Conservation (phyloP, 371 early-diverging fungal genomes). For the Chytridiales sp. region DNA sequence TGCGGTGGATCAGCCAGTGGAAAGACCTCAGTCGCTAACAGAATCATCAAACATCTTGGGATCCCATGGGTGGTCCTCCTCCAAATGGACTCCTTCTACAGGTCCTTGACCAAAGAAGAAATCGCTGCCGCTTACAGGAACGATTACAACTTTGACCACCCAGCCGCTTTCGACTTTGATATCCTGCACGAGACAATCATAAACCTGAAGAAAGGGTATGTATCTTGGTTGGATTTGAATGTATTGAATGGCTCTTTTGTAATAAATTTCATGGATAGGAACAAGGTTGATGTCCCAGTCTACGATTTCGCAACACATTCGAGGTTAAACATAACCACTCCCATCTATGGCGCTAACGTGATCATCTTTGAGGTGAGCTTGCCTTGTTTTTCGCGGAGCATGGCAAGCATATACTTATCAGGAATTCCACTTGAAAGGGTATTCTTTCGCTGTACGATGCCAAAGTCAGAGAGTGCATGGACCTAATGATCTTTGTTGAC, state of each 20-base stretch:
- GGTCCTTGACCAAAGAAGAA: constrained; percentile 73
- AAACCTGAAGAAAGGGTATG: constrained; percentile 70
- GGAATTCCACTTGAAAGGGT: no score
- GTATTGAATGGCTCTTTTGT: constrained; percentile 4
- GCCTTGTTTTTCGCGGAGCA: constrained; percentile 77
- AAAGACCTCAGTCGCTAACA: constrained; percentile 50
- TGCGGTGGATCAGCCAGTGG: constrained; percentile 55
- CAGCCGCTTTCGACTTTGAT: constrained; percentile 75
- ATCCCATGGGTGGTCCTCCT: constrained; percentile 51
- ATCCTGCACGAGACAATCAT: constrained; percentile 65
- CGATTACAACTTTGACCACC: constrained; percentile 85
- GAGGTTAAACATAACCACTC: constrained; percentile 63
- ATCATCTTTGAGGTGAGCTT: constrained; percentile 18
- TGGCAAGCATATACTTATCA: no score
- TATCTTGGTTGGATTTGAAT: neutral
- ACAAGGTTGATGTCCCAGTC: constrained; percentile 69
- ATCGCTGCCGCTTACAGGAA: constrained; percentile 50
- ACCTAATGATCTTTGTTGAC: constrained; percentile 93
- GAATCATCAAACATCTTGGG: constrained; percentile 44
- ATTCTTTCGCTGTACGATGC: constrained; percentile 88
- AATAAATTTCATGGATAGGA: constrained; percentile 32
- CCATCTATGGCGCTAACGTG: constrained; percentile 87
- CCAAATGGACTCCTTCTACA: constrained; percentile 95
- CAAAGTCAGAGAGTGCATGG: constrained; percentile 73
- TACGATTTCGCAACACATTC: constrained; percentile 80